Conservation (phyloP, 441 rosid species). For the Populus tomentosa region DNA sequence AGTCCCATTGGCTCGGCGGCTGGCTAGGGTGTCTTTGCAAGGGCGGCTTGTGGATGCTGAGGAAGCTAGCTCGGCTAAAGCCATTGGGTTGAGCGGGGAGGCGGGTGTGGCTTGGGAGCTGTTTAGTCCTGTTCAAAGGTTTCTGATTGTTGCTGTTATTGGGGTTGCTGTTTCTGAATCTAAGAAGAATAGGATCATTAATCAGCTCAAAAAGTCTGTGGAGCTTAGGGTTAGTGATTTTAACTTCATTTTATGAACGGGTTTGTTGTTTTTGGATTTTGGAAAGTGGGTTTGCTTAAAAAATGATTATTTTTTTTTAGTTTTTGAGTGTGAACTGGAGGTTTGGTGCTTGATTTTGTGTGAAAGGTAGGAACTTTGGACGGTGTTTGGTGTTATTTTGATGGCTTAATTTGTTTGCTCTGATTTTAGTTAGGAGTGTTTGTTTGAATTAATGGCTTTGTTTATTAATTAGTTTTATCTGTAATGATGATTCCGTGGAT, state of each 20-base stretch:
- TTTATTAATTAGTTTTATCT: not conserved
- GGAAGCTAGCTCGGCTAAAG: slow-evolving; percentile 57
- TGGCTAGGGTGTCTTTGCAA: slow-evolving; percentile 65
- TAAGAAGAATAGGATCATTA: slow-evolving; percentile 54
- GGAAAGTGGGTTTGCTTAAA: not conserved
- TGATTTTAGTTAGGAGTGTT: not conserved
- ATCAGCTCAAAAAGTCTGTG: slow-evolving; percentile 62
- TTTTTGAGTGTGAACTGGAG: not conserved
- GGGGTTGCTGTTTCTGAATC: slow-evolving; percentile 72
- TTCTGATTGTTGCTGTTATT: slow-evolving; percentile 69
- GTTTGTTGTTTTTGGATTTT: not conserved
- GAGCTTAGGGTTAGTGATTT: slow-evolving; percentile 60
- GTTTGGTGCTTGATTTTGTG: not conserved
- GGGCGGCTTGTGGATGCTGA: slow-evolving; percentile 61
- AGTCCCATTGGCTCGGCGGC: slow-evolving; percentile 29
- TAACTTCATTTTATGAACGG: not conserved
- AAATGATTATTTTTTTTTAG: not conserved
- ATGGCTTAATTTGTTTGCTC: not conserved
- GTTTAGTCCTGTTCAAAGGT: slow-evolving; percentile 70
- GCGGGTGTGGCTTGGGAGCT: slow-evolving; percentile 75
- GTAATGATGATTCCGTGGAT: not conserved
- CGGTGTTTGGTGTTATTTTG: not conserved
- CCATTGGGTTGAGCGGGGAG: slow-evolving; percentile 42
- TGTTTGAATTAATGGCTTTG: not conserved
- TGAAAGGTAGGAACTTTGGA: not conserved